These are phyloP conservation scores for Asterochloris sp. DNA, from an alignment of 139 green algal genomes.

Conservation along the genomic window DNA sequence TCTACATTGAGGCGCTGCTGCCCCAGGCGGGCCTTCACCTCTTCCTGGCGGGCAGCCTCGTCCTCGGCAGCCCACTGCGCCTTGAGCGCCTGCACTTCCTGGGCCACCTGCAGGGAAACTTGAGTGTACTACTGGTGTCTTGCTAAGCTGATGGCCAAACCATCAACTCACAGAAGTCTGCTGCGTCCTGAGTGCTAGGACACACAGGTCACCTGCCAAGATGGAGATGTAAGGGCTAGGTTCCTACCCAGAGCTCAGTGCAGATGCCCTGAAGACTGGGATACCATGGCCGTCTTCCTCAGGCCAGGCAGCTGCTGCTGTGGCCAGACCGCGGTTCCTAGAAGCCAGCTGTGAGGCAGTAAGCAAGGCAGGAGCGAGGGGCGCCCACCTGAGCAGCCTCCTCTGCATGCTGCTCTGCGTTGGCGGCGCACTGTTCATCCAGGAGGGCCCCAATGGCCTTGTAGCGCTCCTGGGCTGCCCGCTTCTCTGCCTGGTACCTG, in stretches of 20 bases:
- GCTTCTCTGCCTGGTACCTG: conserved; percentile 13
- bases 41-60: not conserved
- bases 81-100: conserved; percentile 17
- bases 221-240: too few species aligned
- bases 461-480: not conserved
- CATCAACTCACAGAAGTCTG: too few species aligned
- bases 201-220: too few species aligned
- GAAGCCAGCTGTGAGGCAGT: conserved; percentile 5
- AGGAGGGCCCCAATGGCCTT: conserved; percentile 6
- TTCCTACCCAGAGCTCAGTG: too few species aligned
- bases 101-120: too few species aligned
- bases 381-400: conserved; percentile 1
- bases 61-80: conserved; percentile 22
- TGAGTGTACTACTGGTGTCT: too few species aligned
- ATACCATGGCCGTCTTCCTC: too few species aligned
- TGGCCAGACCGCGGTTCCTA: not conserved
- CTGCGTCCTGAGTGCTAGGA: too few species aligned
- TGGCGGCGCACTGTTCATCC: conserved; percentile 9
- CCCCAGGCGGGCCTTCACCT: not conserved
- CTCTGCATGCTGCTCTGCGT: conserved; percentile 1
- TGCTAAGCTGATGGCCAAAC: too few species aligned
- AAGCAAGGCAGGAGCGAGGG: not conserved
- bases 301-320: too few species aligned
- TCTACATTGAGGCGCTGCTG: conserved; percentile 15
- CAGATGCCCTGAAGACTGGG: too few species aligned